These are phyloP conservation scores for Brettanomyces anomalus DNA, from an alignment of 805 yeast genomes.

Conservation along the genomic window DNA sequence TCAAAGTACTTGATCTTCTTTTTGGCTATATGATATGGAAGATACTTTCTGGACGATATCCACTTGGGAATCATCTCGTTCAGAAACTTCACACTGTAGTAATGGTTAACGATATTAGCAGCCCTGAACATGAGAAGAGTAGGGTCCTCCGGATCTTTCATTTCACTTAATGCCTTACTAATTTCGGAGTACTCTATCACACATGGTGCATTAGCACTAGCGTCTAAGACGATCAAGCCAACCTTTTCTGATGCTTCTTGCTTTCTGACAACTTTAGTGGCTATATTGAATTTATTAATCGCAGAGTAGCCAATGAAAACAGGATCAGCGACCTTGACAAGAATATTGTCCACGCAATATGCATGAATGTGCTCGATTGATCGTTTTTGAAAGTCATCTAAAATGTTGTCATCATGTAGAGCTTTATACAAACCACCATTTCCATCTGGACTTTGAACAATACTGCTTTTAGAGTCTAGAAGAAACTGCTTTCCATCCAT, in stretches of 20 bases:
- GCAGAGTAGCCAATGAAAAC: constrained; percentile 79
- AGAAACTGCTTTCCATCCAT: constrained; percentile 62
- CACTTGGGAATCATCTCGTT: constrained; percentile 52
- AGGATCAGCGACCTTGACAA: constrained; percentile 93
- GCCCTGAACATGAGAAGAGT: constrained; percentile 67
- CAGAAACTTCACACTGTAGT: constrained; percentile 77
- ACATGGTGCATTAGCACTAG: constrained; percentile 53
- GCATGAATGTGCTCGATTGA: constrained; percentile 87
- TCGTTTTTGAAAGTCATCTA: constrained; percentile 56
- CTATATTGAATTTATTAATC: constrained; percentile 54
- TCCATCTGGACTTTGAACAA: constrained; percentile 92
- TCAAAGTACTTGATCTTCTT: constrained; percentile 66
- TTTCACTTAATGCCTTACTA: constrained; percentile 57
- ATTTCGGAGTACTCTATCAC: constrained; percentile 96
- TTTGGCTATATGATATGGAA: constrained; percentile 93
- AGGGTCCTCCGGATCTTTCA: constrained; percentile 47
- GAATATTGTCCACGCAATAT: constrained; percentile 93
- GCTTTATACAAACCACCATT: constrained; percentile 96
- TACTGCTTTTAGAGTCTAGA: constrained; percentile 37
- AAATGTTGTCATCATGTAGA: constrained; percentile 48
- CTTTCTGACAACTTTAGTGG: constrained; percentile 93
- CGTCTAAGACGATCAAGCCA: constrained; percentile 77
- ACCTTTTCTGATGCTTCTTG: constrained; percentile 82
- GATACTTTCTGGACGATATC: constrained; percentile 51
- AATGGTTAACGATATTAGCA: constrained; percentile 96